These are phyloP conservation scores for Candida anutae DNA, from an alignment of 1,139 yeast genomes.

Conservation along the genomic window DNA sequence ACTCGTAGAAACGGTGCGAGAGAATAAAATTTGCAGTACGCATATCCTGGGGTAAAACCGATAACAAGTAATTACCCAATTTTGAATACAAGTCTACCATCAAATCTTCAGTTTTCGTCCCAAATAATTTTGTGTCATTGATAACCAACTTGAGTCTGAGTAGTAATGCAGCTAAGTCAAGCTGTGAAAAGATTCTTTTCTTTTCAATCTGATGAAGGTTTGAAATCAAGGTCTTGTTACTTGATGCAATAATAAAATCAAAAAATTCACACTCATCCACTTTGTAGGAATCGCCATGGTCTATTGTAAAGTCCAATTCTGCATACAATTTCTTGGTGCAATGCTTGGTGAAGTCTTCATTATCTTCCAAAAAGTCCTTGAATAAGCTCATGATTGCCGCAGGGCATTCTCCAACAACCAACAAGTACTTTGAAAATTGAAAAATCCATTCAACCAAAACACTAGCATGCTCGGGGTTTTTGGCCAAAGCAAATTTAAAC, in stretches of 20 bases:
- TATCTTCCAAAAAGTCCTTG: slow-evolving; percentile 12
- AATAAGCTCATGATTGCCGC: slow-evolving; percentile 21
- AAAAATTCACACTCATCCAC: slow-evolving; percentile 10
- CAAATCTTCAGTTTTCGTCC: slow-evolving; percentile 7
- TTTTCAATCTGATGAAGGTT: slow-evolving; percentile 6
- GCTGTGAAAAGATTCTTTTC: slow-evolving; percentile 32
- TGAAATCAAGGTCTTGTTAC: slow-evolving; percentile 12
- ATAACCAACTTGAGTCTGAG: slow-evolving; percentile 26
- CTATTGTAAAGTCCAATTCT: slow-evolving; percentile 2
- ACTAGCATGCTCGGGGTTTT: slow-evolving; percentile 2
- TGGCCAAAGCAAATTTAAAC: slow-evolving; percentile 40
- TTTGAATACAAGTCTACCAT: slow-evolving; percentile 20
- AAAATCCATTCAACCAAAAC: slow-evolving; percentile 42
- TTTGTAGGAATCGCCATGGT: no score
- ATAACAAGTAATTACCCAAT: slow-evolving; percentile 34
- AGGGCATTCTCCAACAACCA: slow-evolving; percentile 48
- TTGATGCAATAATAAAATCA: slow-evolving; percentile 15
- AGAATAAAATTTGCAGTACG: slow-evolving; percentile 11
- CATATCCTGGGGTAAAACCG: slow-evolving; percentile 8
- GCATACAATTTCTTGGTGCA: slow-evolving; percentile 5
- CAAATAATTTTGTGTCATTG: slow-evolving; percentile 9
- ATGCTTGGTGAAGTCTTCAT: slow-evolving; percentile 3
- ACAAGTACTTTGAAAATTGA: slow-evolving; percentile 33
- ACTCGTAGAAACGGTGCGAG: slow-evolving; percentile 12
- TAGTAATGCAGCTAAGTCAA: slow-evolving; percentile 42